phyloP scores from a whole-genome alignment of 2,329 filamentous ascomycete genomes.

The Talaromyces pinophilus region DNA sequence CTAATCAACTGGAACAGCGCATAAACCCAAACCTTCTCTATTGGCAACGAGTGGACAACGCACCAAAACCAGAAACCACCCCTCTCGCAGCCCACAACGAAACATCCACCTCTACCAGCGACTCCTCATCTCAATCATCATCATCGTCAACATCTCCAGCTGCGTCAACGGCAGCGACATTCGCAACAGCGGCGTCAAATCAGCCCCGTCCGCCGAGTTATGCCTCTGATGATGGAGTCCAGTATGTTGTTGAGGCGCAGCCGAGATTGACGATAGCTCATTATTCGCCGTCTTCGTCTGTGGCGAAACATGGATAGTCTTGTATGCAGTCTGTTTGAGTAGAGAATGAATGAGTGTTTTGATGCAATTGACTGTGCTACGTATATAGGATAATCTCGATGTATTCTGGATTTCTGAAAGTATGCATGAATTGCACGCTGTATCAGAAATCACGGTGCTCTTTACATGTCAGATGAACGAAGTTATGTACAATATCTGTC shows the following conservation, averaged over 20 bases:
- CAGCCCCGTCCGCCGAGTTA: constrained; percentile 70
- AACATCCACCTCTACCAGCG: not conserved
- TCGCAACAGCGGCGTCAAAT: constrained; percentile 24
- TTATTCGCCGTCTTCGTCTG: not conserved
- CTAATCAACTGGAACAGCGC: constrained; percentile 49
- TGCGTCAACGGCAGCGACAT: constrained; percentile 29
- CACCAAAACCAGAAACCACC: constrained; percentile 29
- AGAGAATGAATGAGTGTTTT: too few relatives aligned
- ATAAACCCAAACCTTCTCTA: constrained; percentile 79
- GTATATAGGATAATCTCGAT: too few relatives aligned
- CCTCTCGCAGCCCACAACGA: constrained; percentile 24
- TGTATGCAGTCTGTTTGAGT: not conserved
- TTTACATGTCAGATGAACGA: too few relatives aligned
- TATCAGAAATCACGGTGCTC: too few relatives aligned
- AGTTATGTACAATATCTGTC: too few relatives aligned
- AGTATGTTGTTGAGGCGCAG: constrained; percentile 69
- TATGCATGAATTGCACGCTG: too few relatives aligned
- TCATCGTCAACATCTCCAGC: constrained; percentile 23
- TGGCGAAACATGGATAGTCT: not conserved
- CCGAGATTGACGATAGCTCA: constrained; percentile 55
- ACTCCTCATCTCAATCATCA: not conserved
- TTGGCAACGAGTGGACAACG: constrained; percentile 66
- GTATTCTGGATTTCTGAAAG: too few relatives aligned
- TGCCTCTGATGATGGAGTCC: constrained; percentile 71
- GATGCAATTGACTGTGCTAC: too few relatives aligned